Evolutionary conservation across 257 asterid genomes (phyloP).

Genomic region (Leptodermis oblonga): DNA sequence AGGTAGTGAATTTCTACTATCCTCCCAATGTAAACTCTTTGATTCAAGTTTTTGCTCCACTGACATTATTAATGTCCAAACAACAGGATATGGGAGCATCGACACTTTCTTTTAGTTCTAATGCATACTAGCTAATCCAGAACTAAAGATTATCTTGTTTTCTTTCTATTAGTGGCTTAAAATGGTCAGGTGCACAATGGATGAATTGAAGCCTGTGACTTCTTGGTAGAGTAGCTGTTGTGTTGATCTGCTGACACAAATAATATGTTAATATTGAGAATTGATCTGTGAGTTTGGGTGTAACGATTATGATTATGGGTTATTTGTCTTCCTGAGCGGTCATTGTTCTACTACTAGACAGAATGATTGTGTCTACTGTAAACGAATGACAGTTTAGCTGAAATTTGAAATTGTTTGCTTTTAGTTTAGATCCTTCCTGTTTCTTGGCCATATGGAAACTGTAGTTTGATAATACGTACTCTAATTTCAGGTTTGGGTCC

Average conservation of each 20-base stretch:
- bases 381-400: no score
- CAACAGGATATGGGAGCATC: background rate
- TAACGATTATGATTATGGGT: no score
- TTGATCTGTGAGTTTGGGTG: background rate
- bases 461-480: background rate
- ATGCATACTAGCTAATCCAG: background rate
- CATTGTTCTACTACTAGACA: background rate
- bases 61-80: background rate
- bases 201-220: background rate
- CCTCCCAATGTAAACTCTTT: background rate
- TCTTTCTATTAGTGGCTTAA: background rate
- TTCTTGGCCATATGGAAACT: background rate
- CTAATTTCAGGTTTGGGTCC: conserved; percentile 77
- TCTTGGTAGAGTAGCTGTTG: background rate
- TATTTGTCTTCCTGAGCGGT: background rate
- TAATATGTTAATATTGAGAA: background rate
- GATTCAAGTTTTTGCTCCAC: background rate
- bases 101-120: background rate
- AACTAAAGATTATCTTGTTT: background rate
- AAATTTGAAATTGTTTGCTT: background rate
- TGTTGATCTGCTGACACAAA: background rate
- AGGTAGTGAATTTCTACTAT: conserved; percentile 34
- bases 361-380: no score
- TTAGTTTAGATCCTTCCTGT: background rate
- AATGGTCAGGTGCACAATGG: background rate